Conservation (phyloP, 306 rosid species). For the Dryas alaskensis region DNA sequence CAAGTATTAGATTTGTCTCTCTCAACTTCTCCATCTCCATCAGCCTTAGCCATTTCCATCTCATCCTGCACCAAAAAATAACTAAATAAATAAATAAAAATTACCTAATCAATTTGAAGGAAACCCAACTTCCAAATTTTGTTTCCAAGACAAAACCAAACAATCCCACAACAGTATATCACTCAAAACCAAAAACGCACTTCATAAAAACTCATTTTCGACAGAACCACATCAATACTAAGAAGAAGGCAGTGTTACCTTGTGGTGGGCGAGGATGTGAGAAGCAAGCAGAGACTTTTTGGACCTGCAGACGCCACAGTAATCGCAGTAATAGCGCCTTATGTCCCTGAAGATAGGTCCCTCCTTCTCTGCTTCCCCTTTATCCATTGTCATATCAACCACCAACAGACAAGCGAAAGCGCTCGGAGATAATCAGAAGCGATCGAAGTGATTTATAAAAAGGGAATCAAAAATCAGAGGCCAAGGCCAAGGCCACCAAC, state of each 20-base stretch:
- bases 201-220: not conserved
- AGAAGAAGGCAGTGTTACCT: slow-evolving; percentile 38
- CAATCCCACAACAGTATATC: not conserved
- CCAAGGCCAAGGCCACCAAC: too few relatives aligned
- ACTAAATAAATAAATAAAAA: not conserved
- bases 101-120: not conserved
- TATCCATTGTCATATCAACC: slow-evolving; percentile 27
- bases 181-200: not conserved
- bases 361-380: slow-evolving; percentile 25
- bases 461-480: too few relatives aligned
- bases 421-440: not conserved
- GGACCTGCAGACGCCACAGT: slow-evolving; percentile 67
- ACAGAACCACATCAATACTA: too few relatives aligned
- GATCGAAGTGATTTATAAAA: too few relatives aligned
- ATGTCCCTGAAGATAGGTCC: slow-evolving; percentile 44
- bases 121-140: not conserved
- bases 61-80: slow-evolving; percentile 42
- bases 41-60: slow-evolving; percentile 30
- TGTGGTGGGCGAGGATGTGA: slow-evolving; percentile 60
- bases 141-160: not conserved
- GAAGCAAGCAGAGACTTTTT: slow-evolving; percentile 52
- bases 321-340: slow-evolving; percentile 52
- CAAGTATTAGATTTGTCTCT: slow-evolving; percentile 41
- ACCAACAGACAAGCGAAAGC: not conserved
- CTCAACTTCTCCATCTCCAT: slow-evolving; percentile 21